phyloP scores from a whole-genome alignment of 805 yeast genomes.

The Jamesozyma hellenica region DNA sequence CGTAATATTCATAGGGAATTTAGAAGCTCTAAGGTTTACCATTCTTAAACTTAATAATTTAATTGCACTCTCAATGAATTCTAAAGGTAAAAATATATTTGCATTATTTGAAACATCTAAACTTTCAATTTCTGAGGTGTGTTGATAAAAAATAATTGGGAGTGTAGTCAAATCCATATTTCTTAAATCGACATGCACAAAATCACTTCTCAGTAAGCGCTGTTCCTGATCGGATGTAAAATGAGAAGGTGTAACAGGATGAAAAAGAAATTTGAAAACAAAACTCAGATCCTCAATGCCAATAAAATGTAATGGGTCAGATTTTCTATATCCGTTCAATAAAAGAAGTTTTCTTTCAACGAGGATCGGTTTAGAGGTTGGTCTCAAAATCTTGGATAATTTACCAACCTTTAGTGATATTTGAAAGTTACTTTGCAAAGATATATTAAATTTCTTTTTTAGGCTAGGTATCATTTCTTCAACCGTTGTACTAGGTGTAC shows the following conservation, averaged over 20 bases:
- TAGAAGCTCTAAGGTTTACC: conserved; percentile 61
- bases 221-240: conserved; percentile 62
- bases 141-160: conserved; percentile 72
- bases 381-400: conserved; percentile 59
- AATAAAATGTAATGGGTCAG: conserved; percentile 66
- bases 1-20: conserved; percentile 63
- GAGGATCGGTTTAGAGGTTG: conserved; percentile 64
- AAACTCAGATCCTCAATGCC: conserved; percentile 80
- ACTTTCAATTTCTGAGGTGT: conserved; percentile 68
- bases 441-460: conserved; percentile 69
- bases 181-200: conserved; percentile 61
- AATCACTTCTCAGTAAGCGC: conserved; percentile 45
- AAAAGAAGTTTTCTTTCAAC: conserved; percentile 65
- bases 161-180: conserved; percentile 71
- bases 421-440: conserved; percentile 61
- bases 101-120: conserved; percentile 83
- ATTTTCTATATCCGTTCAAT: conserved; percentile 67
- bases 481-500: conserved; percentile 69
- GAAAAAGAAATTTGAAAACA: conserved; percentile 69
- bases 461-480: conserved; percentile 60
- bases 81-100: conserved; percentile 70
- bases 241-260: conserved; percentile 49
- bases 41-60: conserved; percentile 59
- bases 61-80: conserved; percentile 72
- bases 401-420: conserved; percentile 69